Evolutionary conservation across 495 filamentous ascomycete species (phyloP), one percentile per base, ranked within the genome.

Genomic region (Penicillium egyptiacum): DNA sequence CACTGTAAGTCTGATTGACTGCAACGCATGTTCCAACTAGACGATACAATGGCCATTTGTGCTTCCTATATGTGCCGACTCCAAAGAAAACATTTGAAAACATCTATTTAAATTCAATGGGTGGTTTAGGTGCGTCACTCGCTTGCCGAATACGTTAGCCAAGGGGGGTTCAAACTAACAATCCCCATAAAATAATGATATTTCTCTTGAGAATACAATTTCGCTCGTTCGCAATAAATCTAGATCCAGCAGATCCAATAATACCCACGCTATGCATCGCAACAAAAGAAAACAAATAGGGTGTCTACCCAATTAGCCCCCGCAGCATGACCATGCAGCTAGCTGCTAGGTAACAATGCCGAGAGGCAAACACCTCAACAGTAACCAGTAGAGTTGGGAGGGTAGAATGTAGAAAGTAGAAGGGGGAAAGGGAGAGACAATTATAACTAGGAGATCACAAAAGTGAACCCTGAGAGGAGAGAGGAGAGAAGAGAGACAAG

Each of bases 191-290:
- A 28, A 28, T 28, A 28, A 26, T 40, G 31, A 37, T 8, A 53
- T 26, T 55, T 28, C 43, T 46, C 20, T 17, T 14, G 20, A 46
- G 41, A 55, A 52, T 42, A 62, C 23, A 59, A 50, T 60, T 52
- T 63, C 62, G 65, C 65, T 68, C 62, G 56, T 42, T 64, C 53
- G 58, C 58, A 62, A 41, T 44, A 47, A 55, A 39, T 39, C 47
- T 41, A 60, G 31, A 41, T 40, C 58, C 52, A 46, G 14, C 35
- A 55, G 41, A 55, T 44, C 60, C 57, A 59, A 37, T 53, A 60
- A 53, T 53, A 59, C 53, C 64, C 66, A 68, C 66, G 66, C 66
- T 68, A 68, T 68, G 66, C 66, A 68, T 59, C 35, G 60, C 53
- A 60, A 55, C 43, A 57, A 65, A 66, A 68, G 66, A 56, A 48